These are phyloP conservation scores for Craterostigma plantagineum DNA, from an alignment of 257 asterid genomes.

Conservation along the genomic window DNA sequence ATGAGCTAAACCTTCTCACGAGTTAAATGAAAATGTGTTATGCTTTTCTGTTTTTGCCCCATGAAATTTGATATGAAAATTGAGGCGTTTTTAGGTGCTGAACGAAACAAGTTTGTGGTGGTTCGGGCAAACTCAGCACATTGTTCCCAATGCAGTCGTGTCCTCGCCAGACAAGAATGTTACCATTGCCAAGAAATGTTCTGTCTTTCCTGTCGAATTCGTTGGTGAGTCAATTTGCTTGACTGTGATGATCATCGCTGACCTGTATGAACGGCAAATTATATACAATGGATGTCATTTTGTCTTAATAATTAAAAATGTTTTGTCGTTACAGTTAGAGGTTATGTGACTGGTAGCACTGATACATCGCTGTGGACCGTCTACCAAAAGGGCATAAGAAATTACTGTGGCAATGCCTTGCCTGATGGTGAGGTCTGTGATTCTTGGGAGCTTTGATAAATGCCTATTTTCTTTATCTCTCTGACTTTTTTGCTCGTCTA, in stretches of 20 bases:
- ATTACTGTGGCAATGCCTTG: conserved; percentile 80
- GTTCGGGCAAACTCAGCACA: conserved; percentile 70
- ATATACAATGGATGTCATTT: too few species aligned
- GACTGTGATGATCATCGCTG: too few species aligned
- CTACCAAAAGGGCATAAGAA: conserved; percentile 60
- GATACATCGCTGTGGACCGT: conserved; percentile 97
- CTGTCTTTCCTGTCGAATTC: conserved; percentile 89
- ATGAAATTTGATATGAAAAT: conserved; percentile 1
- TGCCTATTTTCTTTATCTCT: conserved; percentile 1
- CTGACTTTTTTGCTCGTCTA: conserved; percentile 3
- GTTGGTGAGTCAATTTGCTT: conserved; percentile 62
- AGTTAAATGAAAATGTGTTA: not conserved
- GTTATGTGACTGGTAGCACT: conserved; percentile 91
- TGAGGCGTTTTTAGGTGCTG: conserved; percentile 41
- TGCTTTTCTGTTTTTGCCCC: not conserved
- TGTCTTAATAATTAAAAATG: conserved; percentile 2
- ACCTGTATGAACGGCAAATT: not conserved
- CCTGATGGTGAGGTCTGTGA: conserved; percentile 65
- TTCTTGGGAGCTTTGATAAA: conserved; percentile 2
- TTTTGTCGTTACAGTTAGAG: conserved; percentile 41
- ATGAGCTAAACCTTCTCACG: not conserved
- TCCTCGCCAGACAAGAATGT: conserved; percentile 75
- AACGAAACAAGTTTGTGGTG: conserved; percentile 93
- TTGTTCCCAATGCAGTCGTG: conserved; percentile 68
- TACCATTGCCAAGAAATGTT: conserved; percentile 89